Base-by-base conservation (phyloP, 2,329 filamentous ascomycete species). In the Fusarium nanum region DNA sequence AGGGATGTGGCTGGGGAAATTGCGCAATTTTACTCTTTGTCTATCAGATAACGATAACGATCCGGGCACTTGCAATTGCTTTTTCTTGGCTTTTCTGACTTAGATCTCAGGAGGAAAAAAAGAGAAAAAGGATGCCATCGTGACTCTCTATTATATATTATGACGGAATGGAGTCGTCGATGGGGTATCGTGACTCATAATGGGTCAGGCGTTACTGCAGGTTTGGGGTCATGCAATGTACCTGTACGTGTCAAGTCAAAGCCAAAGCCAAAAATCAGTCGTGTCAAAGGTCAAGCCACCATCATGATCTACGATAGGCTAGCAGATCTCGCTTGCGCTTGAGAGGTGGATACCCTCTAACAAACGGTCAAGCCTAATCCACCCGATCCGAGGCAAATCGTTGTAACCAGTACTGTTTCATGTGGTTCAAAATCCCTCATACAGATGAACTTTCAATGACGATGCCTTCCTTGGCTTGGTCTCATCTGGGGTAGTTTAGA, bases 11-110 rank as follows among this genome's bases (percentile, higher is more conserved):
- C 48, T 64, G 42, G 60, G 60, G 58, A 64, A 16, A 64, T 64
- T 64, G 60, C 60, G 58, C 60, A 64, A 64, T 64, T 56, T 64
- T 40, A 64, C 59, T 37, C 34, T n/a, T 37, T 57, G 42, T 64
- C 49, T 45, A 63, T 46, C 47, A 32, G 23, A 49, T 20, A 49
- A 49, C 16, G 32, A 52, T 37, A 62, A 63, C 60, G 23, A 37
- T 48, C 27, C 48, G 37, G 49, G 30, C 22, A 28, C 48, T 32
- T 56, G 3, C 37, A n/a, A 11, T 40, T 48, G 32, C 47, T 40
- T 40, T 42, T 34, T 49, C 48, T 49, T 49, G 46, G 48, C 22
- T 34, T 50, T 52, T 52, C 32, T 52, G 32, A 41, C 59, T 34
- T 63, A 18, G 30, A 30, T 22, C n/a, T 60, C 30, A 40, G 16